A percentile compares a stretch with the other conserved stretches of the same genome.
Evolutionary conservation across 2,329 filamentous ascomycete genomes (phyloP).

Genomic region (Phyllosticta paracitricarpa): DNA sequence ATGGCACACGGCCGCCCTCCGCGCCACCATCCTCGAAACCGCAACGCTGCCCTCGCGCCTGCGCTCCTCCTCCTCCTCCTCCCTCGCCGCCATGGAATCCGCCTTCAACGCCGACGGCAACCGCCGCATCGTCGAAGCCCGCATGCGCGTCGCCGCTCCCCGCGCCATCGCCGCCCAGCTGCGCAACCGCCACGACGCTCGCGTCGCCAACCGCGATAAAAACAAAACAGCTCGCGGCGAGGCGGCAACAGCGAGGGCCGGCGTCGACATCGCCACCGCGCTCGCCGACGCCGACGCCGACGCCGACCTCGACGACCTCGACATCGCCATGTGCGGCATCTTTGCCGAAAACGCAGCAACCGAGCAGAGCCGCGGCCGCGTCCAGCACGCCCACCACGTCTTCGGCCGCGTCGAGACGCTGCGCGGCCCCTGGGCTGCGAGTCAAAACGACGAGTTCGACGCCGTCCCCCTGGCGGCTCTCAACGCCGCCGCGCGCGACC

Average conservation of each 20-base stretch:
- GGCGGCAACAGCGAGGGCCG: not conserved
- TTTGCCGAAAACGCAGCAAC: not conserved
- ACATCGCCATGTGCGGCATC: constrained; percentile 2
- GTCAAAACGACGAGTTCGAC: constrained; percentile 13
- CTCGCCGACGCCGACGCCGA: constrained; percentile 18
- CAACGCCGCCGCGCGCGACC: constrained; percentile 17
- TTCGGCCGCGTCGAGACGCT: constrained; percentile 32
- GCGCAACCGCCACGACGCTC: constrained; percentile 13
- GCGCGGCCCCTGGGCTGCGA: constrained; percentile 28
- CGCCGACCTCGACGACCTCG: constrained; percentile 13
- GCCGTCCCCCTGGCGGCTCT: constrained; percentile 13
- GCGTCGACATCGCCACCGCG: constrained; percentile 16
- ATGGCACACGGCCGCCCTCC: constrained; percentile 74
- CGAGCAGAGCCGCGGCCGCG: not conserved
- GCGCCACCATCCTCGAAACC: constrained; percentile 68
- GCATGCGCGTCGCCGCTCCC: constrained; percentile 49
- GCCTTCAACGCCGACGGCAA: constrained; percentile 66
- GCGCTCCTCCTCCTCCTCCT: constrained; percentile 37
- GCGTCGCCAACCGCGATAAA: constrained; percentile 17
- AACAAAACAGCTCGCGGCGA: not conserved
- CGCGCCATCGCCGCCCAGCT: constrained; percentile 20
- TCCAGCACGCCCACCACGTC: constrained; percentile 20
- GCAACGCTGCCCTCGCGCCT: constrained; percentile 68
- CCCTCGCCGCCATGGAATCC: constrained; percentile 54
- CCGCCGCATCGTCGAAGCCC: constrained; percentile 66